Conservation (phyloP, 805 yeast genomes). For the Metschnikowia gruessii region DNA sequence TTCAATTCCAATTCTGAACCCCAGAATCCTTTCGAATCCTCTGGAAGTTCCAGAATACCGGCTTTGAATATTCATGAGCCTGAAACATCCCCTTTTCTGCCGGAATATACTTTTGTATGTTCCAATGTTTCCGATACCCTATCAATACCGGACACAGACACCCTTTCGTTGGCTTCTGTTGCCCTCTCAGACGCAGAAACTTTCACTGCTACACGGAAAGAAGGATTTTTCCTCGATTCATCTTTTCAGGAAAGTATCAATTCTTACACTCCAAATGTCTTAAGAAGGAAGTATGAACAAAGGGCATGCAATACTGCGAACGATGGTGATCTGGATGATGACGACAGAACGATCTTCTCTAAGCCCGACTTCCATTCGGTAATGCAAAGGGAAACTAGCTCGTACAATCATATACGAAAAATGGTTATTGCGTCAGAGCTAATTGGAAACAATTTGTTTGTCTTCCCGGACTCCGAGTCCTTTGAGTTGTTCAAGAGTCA, state of each 20-base stretch:
- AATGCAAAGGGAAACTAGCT: constrained; percentile 21
- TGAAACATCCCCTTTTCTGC: background rate
- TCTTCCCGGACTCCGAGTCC: constrained; percentile 31
- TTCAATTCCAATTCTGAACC: too few relatives aligned
- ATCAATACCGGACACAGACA: background rate
- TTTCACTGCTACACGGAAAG: constrained; percentile 20
- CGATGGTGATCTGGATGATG: background rate
- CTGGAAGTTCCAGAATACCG: too few relatives aligned
- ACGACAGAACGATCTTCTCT: constrained; percentile 4
- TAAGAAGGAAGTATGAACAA: constrained; percentile 27
- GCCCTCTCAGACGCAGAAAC: constrained; percentile 40
- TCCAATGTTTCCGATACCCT: background rate
- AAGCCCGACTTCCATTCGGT: constrained; percentile 6
- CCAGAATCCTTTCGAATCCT: too few relatives aligned
- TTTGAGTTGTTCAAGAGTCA: constrained; percentile 28
- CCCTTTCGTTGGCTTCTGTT: constrained; percentile 15
- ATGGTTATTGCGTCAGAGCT: constrained; percentile 31
- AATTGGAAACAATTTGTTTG: constrained; percentile 26
- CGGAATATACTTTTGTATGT: background rate
- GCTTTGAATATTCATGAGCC: background rate
- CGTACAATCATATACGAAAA: constrained; percentile 28
- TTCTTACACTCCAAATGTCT: constrained; percentile 34
- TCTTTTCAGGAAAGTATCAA: constrained; percentile 36
- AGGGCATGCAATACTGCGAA: constrained; percentile 3
- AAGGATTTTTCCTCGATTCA: constrained; percentile 26